Base-by-base conservation (phyloP, 169 alveolate genomes). In the Besnoitia besnoiti region DNA sequence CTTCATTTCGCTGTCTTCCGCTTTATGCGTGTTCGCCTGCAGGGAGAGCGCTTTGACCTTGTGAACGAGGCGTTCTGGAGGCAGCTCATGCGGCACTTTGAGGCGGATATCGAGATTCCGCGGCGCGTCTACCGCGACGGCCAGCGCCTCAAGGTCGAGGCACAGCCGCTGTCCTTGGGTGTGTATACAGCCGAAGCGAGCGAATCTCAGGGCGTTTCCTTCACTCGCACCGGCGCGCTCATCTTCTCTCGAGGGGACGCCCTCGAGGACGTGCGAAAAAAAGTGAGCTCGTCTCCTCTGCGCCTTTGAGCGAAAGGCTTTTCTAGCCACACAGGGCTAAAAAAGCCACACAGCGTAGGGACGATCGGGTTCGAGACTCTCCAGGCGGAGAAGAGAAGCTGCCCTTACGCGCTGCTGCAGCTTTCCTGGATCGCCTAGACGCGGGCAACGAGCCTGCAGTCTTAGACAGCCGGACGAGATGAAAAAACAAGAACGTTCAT, bases 121-220 rank as follows among this genome's bases (percentile, higher is more conserved):
- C 93, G 93, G 33, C 89, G 93, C 51, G 93, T 89, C 82, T 89
- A 89, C 79, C 84, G 89, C 39, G 89, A 76, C 82, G 88, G 67
- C 33, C 42, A 75, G 21, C 88, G 89, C 0, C 33, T 59, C 8
- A 61, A 46, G 21, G 91, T 87, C 77, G 91, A 87, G 67, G 59
- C 35, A 49, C 91, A 87, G 91, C 91, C 91, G 33, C 47, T 87
- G 44, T 27, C 46, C 40, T 77, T 87, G 62, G 61, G 40, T n/a
- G 85, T 73, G 40, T 87, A 51, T 44, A 59, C 39, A 35, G 85
- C 85, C 61, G 77, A 40, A 42, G 14, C n/a, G 16, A 16, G 49
- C 19, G 51, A 47, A 49, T 37, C 79, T 61, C n/a, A n/a, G 39
- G 93, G 47, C 30, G 77, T 49, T 39, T 37, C 89, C 87, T 77